Conservation (phyloP, 73 alveolate genomes). For the Paramecium caudatum region DNA sequence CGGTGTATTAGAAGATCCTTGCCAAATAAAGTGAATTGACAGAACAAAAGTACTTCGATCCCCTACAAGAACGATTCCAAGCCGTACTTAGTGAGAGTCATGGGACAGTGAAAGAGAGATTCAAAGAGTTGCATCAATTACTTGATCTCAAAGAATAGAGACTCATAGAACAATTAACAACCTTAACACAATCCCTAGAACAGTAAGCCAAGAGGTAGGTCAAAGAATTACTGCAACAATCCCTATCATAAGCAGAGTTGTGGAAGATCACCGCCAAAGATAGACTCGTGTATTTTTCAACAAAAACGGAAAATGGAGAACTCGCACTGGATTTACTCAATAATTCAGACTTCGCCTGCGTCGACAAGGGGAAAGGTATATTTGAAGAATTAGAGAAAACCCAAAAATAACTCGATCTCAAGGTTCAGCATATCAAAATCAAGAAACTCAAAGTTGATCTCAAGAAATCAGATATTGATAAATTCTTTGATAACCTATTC, state of each 20-base stretch:
- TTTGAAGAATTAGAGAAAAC: conserved; percentile 41
- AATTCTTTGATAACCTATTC: conserved; percentile 50
- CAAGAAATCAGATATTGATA: conserved; percentile 48
- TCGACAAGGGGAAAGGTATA: conserved; percentile 45
- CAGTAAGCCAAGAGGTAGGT: conserved; percentile 20
- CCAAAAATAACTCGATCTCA: conserved; percentile 4
- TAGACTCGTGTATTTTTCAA: conserved; percentile 53
- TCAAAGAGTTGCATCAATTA: conserved; percentile 27
- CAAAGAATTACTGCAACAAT: background rate
- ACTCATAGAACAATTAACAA: conserved; percentile 8
- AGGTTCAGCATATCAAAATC: conserved; percentile 7
- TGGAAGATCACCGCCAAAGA: conserved; percentile 67
- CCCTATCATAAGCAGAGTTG: background rate
- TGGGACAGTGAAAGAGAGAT: conserved; percentile 43
- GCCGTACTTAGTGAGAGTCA: conserved; percentile 10
- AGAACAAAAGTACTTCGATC: conserved; percentile 21
- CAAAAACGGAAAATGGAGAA: conserved; percentile 68
- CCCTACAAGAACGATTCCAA: background rate
- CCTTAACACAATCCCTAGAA: conserved; percentile 21
- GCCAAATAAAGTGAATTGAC: conserved; percentile 39
- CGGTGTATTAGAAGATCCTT: conserved; percentile 86
- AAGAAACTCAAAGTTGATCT: conserved; percentile 58
- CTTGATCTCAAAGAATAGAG: conserved; percentile 5
- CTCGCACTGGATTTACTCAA: conserved; percentile 35
- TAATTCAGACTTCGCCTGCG: conserved; percentile 7